Evolutionary conservation across 2,329 filamentous ascomycete genomes (phyloP), one percentile per base, ranked within the genome.

Genomic region (Pseudopyricularia cyperi): DNA sequence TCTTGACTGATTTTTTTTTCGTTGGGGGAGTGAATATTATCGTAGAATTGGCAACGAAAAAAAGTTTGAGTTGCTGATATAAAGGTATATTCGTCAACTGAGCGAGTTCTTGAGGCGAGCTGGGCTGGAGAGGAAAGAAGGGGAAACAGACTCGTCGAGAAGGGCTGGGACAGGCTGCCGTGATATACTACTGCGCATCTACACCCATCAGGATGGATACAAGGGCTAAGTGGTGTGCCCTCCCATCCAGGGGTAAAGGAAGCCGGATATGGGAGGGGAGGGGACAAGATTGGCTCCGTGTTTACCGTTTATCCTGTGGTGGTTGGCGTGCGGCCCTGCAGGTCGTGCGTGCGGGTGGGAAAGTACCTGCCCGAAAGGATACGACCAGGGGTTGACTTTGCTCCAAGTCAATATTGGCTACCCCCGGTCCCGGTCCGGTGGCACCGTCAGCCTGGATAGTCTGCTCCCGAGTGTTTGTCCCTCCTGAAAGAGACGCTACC

Each of bases 1-100:
- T 71, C 48, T 61, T 68, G 63, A 60, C 55, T 39, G 51, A 28
- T 52, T 12, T 44, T 55, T 52, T 12, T 46, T 56, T 56, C 52
- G 52, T 56, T 55, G 53, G 17, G 22, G 33, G 39, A 12, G 52
- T 37, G 24, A 22, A 39, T 52, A 26, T 22, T 22, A 15, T 11
- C 42, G 37, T 33, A 32, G 35, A 33, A 22, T 17, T 37, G 32
- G 32, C 35, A 37, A 37, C 48, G 48, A 50, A n/a, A 22, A 26
- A 19, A n/a, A n/a, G n/a, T n/a, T 30, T 30, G 28, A 37, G 15
- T 50, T 26, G 33, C 19, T 24, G 15, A 28, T 24, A 37, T 50
- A 12, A 44, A 24, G 39, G 39, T 24, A 19, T 44, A 24, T 44
- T 28, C 24, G 39, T 44, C 39, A 24, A 44, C 39, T 44, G 37